phyloP scores from a whole-genome alignment of 2,329 filamentous ascomycete genomes.

The Gnomoniopsis sp. region DNA sequence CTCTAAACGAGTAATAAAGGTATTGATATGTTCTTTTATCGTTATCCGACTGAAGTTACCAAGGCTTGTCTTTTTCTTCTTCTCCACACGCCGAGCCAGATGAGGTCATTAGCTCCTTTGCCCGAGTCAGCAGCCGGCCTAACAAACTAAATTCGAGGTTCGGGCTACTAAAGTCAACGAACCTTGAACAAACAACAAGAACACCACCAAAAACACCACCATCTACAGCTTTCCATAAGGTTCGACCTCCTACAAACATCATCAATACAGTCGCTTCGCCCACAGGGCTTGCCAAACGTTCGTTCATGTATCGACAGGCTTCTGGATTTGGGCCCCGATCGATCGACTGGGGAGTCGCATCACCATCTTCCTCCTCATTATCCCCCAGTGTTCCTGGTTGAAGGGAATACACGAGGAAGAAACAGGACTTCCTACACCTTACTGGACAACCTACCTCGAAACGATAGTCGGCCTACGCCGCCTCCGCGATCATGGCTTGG shows the following conservation, averaged over 20 bases:
- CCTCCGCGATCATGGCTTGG: constrained; percentile 62
- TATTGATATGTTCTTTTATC: too few species aligned
- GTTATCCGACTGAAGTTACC: too few species aligned
- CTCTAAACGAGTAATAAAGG: too few species aligned
- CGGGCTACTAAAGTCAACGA: too few species aligned
- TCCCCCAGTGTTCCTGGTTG: not conserved
- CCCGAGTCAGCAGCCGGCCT: not conserved
- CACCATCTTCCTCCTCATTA: constrained; percentile 1
- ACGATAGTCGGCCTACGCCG: not conserved
- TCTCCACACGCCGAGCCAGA: not conserved
- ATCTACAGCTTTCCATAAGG: not conserved
- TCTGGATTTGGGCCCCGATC: constrained; percentile 19
- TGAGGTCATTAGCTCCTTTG: not conserved
- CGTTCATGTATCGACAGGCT: constrained; percentile 23
- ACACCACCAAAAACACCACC: not conserved
- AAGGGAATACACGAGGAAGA: not conserved
- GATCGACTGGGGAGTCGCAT: constrained; percentile 25
- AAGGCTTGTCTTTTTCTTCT: too few species aligned
- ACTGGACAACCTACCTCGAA: not conserved
- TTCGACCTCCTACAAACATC: not conserved
- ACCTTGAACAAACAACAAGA: not conserved
- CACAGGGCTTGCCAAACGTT: not conserved
- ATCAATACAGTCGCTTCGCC: not conserved
- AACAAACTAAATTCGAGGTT: too few species aligned
- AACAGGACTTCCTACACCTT: too few species aligned